Conservation (phyloP, 78 protist genomes). For the Pelomyxa schiedti region DNA sequence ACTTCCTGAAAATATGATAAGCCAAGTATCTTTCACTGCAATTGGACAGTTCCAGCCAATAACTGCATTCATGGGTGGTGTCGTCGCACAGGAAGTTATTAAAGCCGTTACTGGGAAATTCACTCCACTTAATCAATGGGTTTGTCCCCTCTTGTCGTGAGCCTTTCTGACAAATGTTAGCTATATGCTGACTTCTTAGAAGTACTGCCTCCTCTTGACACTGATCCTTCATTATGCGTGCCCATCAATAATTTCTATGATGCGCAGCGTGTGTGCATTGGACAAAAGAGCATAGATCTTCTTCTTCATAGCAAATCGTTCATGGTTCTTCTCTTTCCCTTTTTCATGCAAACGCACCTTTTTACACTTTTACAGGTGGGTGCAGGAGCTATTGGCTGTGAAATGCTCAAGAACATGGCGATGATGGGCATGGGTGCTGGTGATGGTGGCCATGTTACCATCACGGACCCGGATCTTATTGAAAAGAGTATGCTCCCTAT, state of each 20-base stretch:
- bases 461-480: slow-evolving; percentile 92
- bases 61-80: slow-evolving; percentile 65
- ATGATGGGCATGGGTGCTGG: slow-evolving; percentile 71
- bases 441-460: slow-evolving; percentile 17
- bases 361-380: slow-evolving; percentile 89
- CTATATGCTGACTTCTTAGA: slow-evolving; percentile 78
- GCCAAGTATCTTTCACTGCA: slow-evolving; percentile 22
- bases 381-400: slow-evolving; percentile 99
- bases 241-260: slow-evolving; percentile 72
- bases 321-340: not conserved
- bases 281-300: slow-evolving; percentile 15
- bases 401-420: slow-evolving; percentile 80
- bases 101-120: slow-evolving; percentile 92
- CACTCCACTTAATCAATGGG: slow-evolving; percentile 80
- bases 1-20: slow-evolving; percentile 24
- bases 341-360: too few species aligned
- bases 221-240: slow-evolving; percentile 21
- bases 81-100: slow-evolving; percentile 86
- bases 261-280: slow-evolving; percentile 63
- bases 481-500: too few species aligned
- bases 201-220: slow-evolving; percentile 41
- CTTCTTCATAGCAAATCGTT: slow-evolving; percentile 24
- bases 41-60: slow-evolving; percentile 64
- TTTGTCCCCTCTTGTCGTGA: too few species aligned
- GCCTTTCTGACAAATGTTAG: not conserved